Evolutionary conservation across 2,329 filamentous ascomycete genomes (phyloP).

Genomic region (Septoria petroselini): DNA sequence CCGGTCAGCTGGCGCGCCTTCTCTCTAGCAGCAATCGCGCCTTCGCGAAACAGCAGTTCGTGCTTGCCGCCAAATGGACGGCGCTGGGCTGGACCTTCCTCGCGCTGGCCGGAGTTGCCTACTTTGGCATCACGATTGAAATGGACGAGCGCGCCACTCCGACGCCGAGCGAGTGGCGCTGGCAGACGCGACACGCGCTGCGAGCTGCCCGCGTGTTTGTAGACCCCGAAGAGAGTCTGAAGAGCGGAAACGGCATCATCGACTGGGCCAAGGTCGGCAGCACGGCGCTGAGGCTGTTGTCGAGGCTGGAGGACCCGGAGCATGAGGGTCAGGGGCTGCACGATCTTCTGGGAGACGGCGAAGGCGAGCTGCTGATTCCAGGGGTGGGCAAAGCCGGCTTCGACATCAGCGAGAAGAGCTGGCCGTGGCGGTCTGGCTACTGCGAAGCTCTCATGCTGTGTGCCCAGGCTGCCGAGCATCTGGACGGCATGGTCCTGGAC

Average conservation of each 20-base stretch:
- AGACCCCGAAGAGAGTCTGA: constrained; percentile 53
- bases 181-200: constrained; percentile 64
- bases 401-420: constrained; percentile 71
- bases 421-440: constrained; percentile 83
- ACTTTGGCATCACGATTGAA: constrained; percentile 69
- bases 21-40: constrained; percentile 74
- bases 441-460: constrained; percentile 75
- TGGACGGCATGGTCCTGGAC: constrained; percentile 76
- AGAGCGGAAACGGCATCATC: constrained; percentile 55
- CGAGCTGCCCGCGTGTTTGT: constrained; percentile 53
- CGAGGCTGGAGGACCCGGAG: constrained; percentile 64
- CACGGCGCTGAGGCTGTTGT: constrained; percentile 58
- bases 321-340: constrained; percentile 66
- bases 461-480: constrained; percentile 72
- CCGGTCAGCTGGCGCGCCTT: constrained; percentile 59
- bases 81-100: constrained; percentile 63
- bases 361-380: constrained; percentile 41
- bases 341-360: constrained; percentile 53
- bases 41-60: constrained; percentile 68
- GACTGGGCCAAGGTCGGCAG: constrained; percentile 68
- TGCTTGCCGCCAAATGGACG: constrained; percentile 66
- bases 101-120: constrained; percentile 58
- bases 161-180: constrained; percentile 78
- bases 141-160: constrained; percentile 71
- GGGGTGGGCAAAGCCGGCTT: constrained; percentile 57